A percentile compares a stretch with the other conserved stretches of the same genome.
These are phyloP conservation scores for Neolentinus lepideus DNA, from an alignment of 1,284 basidiomycete genomes.

Conservation along the genomic window DNA sequence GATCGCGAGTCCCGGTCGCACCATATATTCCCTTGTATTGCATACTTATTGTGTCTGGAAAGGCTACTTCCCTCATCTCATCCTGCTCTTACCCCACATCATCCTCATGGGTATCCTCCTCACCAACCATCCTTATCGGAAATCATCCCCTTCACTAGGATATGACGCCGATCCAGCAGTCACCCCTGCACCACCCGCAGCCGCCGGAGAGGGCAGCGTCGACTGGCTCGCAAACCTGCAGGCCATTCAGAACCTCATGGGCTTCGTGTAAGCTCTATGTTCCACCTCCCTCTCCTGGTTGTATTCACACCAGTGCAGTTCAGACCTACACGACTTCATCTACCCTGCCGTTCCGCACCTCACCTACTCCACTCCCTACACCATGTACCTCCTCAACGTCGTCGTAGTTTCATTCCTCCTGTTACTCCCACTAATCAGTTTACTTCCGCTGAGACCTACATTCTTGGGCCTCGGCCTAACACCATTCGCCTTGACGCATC, in stretches of 20 bases:
- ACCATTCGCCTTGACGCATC: slow-evolving; percentile 49
- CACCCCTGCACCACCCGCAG: slow-evolving; percentile 29
- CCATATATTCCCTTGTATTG: background rate
- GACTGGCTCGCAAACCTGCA: slow-evolving; percentile 77
- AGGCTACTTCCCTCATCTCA: slow-evolving; percentile 64
- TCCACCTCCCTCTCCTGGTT: background rate
- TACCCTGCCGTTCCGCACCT: slow-evolving; percentile 30
- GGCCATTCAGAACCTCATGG: slow-evolving; percentile 79
- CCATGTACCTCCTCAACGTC: slow-evolving; percentile 43
- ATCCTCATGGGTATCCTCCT: slow-evolving; percentile 50
- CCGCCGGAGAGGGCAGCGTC: slow-evolving; percentile 43
- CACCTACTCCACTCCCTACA: slow-evolving; percentile 48
- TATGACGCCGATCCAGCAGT: slow-evolving; percentile 15
- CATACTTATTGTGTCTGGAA: background rate
- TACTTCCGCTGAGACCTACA: slow-evolving; percentile 51
- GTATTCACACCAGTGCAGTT: slow-evolving; percentile 23
- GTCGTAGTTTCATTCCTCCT: slow-evolving; percentile 36
- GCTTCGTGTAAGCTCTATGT: slow-evolving; percentile 43
- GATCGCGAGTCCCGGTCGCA: background rate
- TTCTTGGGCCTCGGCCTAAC: slow-evolving; percentile 48
- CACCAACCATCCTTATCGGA: slow-evolving; percentile 39
- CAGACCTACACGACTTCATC: slow-evolving; percentile 32
- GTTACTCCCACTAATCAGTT: slow-evolving; percentile 35
- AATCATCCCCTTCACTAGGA: slow-evolving; percentile 4
- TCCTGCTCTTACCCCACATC: slow-evolving; percentile 58